Conservation (phyloP, 2,329 filamentous ascomycete species). For the Leptosphaerulina australis region DNA sequence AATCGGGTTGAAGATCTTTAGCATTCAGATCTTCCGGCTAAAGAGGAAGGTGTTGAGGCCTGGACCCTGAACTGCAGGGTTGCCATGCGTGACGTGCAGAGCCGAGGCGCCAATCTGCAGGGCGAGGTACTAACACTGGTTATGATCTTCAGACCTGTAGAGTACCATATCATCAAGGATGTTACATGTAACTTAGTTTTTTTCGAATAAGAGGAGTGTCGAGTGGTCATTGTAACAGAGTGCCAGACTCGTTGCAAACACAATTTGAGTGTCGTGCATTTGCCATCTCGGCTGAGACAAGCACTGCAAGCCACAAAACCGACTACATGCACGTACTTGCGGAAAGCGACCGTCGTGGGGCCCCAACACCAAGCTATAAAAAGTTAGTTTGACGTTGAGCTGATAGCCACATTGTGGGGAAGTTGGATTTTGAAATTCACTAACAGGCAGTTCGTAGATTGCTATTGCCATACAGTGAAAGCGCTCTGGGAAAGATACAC, state of each 20-base stretch:
- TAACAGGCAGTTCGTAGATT: neutral
- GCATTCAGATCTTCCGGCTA: neutral
- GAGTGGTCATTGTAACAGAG: neutral
- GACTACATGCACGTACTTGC: slow-evolving; percentile 11
- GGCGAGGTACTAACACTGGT: slow-evolving; percentile 2
- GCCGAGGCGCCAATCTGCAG: slow-evolving; percentile 13
- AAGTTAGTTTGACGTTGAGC: slow-evolving; percentile 12
- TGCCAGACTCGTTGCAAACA: neutral
- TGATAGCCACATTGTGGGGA: slow-evolving; percentile 18
- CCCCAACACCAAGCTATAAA: slow-evolving; percentile 12
- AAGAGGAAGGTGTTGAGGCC: neutral
- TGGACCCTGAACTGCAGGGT: slow-evolving; percentile 4
- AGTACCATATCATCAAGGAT: neutral
- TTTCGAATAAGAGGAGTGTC: slow-evolving; percentile 4
- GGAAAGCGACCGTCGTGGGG: slow-evolving; percentile 16
- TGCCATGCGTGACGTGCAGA: neutral
- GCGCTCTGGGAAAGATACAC: neutral
- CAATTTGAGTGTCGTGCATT: neutral
- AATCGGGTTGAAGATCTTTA: neutral
- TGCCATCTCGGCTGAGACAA: slow-evolving; percentile 1
- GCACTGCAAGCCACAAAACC: slow-evolving; percentile 9
- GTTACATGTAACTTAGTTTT: neutral
- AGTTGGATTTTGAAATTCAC: neutral
- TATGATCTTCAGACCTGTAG: slow-evolving; percentile 2
- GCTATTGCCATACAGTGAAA: too few species aligned